Evolutionary conservation across 352 stramenopile genomes (phyloP), one percentile per base, ranked within the genome.

Genomic region (Paralagenidium karlingii): DNA sequence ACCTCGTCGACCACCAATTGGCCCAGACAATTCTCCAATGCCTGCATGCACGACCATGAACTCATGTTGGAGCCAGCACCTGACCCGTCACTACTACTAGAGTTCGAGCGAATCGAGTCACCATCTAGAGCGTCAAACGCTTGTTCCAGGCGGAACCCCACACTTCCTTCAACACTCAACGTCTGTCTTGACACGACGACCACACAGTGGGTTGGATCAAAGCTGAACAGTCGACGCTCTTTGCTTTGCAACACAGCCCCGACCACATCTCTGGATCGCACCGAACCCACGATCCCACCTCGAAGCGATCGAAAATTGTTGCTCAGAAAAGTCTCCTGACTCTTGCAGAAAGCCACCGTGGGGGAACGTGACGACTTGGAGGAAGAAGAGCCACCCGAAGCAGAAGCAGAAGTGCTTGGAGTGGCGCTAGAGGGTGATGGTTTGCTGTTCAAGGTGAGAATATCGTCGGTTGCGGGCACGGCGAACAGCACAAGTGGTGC

Each of bases 171-270:
- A 0, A 43, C 36, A 5, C 53, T 68, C 5, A 40, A 52, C 5
- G 58, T 53, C 5, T 45, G 40, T 31, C 47, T 45, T 0, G 69
- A 78, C 8, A 87, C 51, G 13, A 87, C 55, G 8, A 80, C 65
- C 0, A 80, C 73, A 31, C 65, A 73, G 45, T 87, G 73, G 5
- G 69, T 50, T n/a, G 68, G 63, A 24, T 87, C 73, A 21, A 82
- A 42, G 18, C 78, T 75, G 32, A 81, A 82, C 21, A 82, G 32
- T 1, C 73, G 68, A 0, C 69, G 58, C 34, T 87, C 73, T 38
- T 84, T 87, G 48, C 55, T 67, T 26, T 82, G 21, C 22, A 76
- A 80, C 0, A 65, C 45, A 10, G 55, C 43, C 13, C 55, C 66
- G 4, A 87, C 38, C 11, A 58, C 57, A 20, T 87, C 73, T 12